These are phyloP conservation scores for Saksenaea vasiformis DNA, from an alignment of 371 early-diverging fungal species.

Conservation along the genomic window DNA sequence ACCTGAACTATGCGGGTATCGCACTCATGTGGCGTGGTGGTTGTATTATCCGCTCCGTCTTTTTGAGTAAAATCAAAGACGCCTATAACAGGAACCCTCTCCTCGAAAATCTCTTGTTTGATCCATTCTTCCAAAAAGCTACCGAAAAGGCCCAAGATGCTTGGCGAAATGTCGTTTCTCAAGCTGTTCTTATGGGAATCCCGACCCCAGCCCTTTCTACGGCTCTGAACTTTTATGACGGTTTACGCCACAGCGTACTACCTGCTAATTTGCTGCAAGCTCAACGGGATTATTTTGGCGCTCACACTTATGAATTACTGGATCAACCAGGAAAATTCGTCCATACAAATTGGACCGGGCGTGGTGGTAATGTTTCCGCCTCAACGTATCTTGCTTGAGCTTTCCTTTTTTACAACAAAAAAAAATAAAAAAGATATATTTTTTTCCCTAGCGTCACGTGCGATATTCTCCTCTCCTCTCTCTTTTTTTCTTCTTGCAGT, in stretches of 20 bases:
- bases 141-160: conserved; percentile 80
- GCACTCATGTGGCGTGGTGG: conserved; percentile 99
- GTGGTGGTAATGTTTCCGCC: conserved; percentile 76
- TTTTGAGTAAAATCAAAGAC: conserved; percentile 94
- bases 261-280: conserved; percentile 98
- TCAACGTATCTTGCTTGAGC: conserved; percentile 47
- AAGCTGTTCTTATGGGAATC: conserved; percentile 83
- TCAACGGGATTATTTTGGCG: conserved; percentile 99
- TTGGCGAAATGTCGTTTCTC: conserved; percentile 90
- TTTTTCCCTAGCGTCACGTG: too few relatives aligned
- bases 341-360: conserved; percentile 98
- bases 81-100: conserved; percentile 88
- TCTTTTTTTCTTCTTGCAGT: neutral
- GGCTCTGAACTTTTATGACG: conserved; percentile 96
- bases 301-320: conserved; percentile 93
- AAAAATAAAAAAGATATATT: too few relatives aligned
- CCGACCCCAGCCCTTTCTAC: conserved; percentile 93
- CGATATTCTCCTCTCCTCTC: neutral
- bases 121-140: conserved; percentile 93
- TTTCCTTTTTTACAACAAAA: neutral
- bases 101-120: conserved; percentile 88
- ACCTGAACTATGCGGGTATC: conserved; percentile 94
- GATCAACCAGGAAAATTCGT: conserved; percentile 66
- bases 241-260: conserved; percentile 85
- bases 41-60: conserved; percentile 96